Evolutionary conservation across 306 rosid genomes (phyloP).

Genomic region (Castanea crenata): DNA sequence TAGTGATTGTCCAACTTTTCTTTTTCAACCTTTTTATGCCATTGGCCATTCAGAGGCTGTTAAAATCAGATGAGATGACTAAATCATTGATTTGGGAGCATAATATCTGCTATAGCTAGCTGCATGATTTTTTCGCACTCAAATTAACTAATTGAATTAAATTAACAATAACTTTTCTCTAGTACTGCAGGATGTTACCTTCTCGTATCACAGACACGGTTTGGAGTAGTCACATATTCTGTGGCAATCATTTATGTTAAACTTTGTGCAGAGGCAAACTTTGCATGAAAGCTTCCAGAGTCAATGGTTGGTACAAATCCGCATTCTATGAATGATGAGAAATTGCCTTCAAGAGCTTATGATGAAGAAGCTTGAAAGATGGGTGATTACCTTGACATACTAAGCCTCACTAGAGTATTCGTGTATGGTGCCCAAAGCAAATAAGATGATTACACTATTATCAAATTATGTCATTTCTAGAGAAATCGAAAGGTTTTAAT

Average conservation of each 20-base stretch:
- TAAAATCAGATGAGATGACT: not conserved
- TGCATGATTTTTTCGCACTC: too few species aligned
- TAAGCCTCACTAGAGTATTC: conserved; percentile 91
- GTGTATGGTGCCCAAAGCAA: conserved; percentile 82
- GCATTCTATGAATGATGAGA: conserved; percentile 30
- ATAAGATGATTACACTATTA: conserved; percentile 68
- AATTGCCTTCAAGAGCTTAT: conserved; percentile 45
- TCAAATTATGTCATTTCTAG: conserved; percentile 47
- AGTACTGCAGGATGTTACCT: conserved; percentile 79
- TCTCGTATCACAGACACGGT: conserved; percentile 82
- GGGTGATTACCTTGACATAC: conserved; percentile 88
- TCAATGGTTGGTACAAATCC: conserved; percentile 37
- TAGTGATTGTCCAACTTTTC: not conserved
- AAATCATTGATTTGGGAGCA: not conserved
- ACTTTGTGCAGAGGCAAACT: conserved; percentile 50
- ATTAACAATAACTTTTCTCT: conserved; percentile 26
- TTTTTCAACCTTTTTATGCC: not conserved
- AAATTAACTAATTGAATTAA: not conserved
- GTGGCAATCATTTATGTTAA: conserved; percentile 77
- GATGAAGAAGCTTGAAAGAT: conserved; percentile 63
- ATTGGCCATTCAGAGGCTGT: not conserved
- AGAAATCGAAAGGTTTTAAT: not conserved
- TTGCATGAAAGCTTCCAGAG: conserved; percentile 40
- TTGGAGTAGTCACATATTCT: conserved; percentile 77
- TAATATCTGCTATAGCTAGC: not conserved